These are phyloP conservation scores for Bipolaris zeicola DNA, from an alignment of 2,329 filamentous ascomycete genomes.

Conservation along the genomic window DNA sequence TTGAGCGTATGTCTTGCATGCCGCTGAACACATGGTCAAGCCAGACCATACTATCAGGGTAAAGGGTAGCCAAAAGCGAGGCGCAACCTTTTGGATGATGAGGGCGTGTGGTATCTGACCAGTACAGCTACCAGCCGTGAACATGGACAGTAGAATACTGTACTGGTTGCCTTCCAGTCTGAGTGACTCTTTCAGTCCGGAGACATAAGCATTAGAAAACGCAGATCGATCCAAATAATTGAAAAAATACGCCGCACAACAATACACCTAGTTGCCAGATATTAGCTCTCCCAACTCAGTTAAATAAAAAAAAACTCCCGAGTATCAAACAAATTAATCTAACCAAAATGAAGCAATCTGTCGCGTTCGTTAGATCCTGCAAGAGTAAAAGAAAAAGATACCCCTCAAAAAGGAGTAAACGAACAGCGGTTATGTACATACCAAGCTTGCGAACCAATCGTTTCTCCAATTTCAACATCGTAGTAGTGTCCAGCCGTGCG, in stretches of 20 bases:
- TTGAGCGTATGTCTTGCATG: constrained; percentile 35
- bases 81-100: constrained; percentile 35
- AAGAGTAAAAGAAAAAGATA: no score
- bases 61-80: constrained; percentile 38
- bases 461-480: constrained; percentile 27
- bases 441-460: constrained; percentile 37
- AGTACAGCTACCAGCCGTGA: constrained; percentile 36
- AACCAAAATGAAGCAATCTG: constrained; percentile 34
- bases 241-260: constrained; percentile 41
- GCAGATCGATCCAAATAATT: constrained; percentile 37
- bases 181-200: constrained; percentile 35
- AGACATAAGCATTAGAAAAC: constrained; percentile 41
- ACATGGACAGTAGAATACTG: constrained; percentile 37
- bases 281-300: background rate
- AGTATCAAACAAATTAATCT: background rate
- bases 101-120: constrained; percentile 39
- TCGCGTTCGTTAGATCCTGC: background rate
- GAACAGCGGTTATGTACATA: background rate
- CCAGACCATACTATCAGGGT: constrained; percentile 37
- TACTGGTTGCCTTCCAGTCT: constrained; percentile 34
- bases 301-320: no score
- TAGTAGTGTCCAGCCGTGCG: background rate
- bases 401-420: no score
- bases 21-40: constrained; percentile 37
- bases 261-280: constrained; percentile 22